Evolutionary conservation across 148 eudicot species (phyloP).

Genomic region (Suaeda aralocaspica): DNA sequence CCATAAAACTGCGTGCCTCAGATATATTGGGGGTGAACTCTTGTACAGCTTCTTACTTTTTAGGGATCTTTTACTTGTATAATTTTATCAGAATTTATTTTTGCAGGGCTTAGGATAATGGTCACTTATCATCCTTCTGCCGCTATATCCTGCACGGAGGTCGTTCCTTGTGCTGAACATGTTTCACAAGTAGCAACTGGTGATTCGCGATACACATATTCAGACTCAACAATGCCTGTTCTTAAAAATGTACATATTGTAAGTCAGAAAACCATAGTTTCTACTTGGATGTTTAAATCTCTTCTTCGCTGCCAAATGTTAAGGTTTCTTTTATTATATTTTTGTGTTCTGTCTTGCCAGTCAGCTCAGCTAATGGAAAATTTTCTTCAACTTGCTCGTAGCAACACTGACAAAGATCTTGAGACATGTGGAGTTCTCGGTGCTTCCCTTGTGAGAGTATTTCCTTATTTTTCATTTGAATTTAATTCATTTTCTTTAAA

Average conservation of each 20-base stretch:
- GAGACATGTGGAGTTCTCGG: conserved; percentile 90
- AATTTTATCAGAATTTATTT: too few species aligned
- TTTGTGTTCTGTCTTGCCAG: conserved; percentile 27
- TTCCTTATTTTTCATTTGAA: background rate
- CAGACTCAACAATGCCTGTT: conserved; percentile 29
- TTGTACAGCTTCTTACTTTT: too few species aligned
- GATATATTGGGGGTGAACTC: background rate
- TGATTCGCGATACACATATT: conserved; percentile 27
- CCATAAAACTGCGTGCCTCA: background rate
- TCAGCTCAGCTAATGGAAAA: conserved; percentile 52
- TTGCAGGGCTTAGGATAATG: conserved; percentile 25
- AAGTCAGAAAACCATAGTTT: conserved; percentile 23
- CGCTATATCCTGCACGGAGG: conserved; percentile 43
- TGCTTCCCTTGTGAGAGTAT: conserved; percentile 61
- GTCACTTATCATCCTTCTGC: conserved; percentile 55
- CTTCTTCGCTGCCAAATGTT: background rate
- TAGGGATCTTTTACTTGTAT: too few species aligned
- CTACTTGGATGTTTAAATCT: background rate
- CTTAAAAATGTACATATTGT: conserved; percentile 56
- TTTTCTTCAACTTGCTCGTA: conserved; percentile 54
- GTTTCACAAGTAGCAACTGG: conserved; percentile 35
- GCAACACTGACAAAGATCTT: conserved; percentile 58
- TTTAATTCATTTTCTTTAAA: background rate
- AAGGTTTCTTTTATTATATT: background rate
- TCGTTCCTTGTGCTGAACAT: conserved; percentile 35